Base-by-base conservation (phyloP, 78 protist species). In the Dictyostelium purpureum region DNA sequence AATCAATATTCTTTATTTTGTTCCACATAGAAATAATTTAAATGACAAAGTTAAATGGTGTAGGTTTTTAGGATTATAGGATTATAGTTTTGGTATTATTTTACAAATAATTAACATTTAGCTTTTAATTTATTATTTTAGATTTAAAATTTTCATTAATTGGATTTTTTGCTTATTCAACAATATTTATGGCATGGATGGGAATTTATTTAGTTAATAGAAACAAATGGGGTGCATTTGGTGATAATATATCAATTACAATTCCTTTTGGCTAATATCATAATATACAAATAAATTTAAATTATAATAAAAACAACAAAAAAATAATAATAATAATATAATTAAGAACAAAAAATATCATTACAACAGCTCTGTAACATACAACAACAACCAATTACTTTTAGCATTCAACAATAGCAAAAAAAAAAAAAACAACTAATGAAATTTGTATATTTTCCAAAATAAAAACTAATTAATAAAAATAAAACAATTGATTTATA, bases 101-200 rank as follows among this genome's bases (percentile, higher is more conserved):
- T 4, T 31, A 37, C 6, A 35, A 31, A 24, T n/a, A 11, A n/a
- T 10, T 40, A n/a, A 40, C 16, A 66, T 21, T 12, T 14, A n/a
- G 6, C 19, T 69, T 24, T 31, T 40, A 11, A 33, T 26, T 21
- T 40, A 5, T 69, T 31, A 33, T 42, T 38, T 42, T 71, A 43
- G 92, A 85, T 59, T 74, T 85, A 24, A 85, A 73, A 73, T 85
- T 57, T 38, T 85, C 92, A 73, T 73, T 85, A 12, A 52, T 85
- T n/a, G 92, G 92, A 73, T 85, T 85, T 67, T 73, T 85, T 71
- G 92, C 66, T 12, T 85, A 85, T 61, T 42, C 83, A 21, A 49
- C 66, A 26, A 57, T 85, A 31, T 85, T 85, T 37, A 85, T 85
- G 92, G 47, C 81, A 21, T 85, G 92, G 92, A 85, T 85, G 92